These are phyloP conservation scores for Hypoxylon intermedium DNA, from an alignment of 495 filamentous ascomycete species.

Conservation along the genomic window DNA sequence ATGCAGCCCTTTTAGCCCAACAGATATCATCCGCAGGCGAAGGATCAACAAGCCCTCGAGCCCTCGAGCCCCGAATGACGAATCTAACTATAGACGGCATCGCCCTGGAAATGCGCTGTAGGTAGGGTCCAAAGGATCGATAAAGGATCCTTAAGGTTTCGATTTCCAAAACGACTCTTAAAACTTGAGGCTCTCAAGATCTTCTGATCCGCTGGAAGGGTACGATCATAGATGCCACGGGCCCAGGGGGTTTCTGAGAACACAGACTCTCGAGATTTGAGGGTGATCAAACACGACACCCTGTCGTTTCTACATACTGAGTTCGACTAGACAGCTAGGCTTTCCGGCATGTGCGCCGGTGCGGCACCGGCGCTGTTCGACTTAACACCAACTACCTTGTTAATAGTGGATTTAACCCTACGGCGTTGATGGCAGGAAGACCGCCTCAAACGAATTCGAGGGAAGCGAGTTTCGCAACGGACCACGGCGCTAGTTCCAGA, in stretches of 20 bases:
- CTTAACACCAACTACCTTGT: slow-evolving; percentile 13
- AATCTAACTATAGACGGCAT: slow-evolving; percentile 10
- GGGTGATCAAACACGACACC: slow-evolving; percentile 31
- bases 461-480: slow-evolving; percentile 38
- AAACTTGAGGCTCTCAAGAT: slow-evolving; percentile 36
- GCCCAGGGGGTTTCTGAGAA: slow-evolving; percentile 10
- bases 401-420: slow-evolving; percentile 17
- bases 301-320: slow-evolving; percentile 28
- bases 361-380: slow-evolving; percentile 5
- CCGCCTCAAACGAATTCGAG: slow-evolving; percentile 27
- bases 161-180: slow-evolving; percentile 36
- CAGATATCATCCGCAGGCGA: slow-evolving; percentile 28
- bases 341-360: slow-evolving; percentile 20
- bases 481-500: slow-evolving; percentile 12
- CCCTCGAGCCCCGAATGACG: slow-evolving; percentile 11
- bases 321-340: slow-evolving; percentile 12
- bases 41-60: slow-evolving; percentile 32
- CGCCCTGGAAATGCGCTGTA: slow-evolving; percentile 9
- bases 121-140: slow-evolving; percentile 23
- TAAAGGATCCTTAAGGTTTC: slow-evolving; percentile 28
- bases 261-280: slow-evolving; percentile 27
- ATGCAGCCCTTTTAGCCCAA: slow-evolving; percentile 30
- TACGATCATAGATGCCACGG: slow-evolving; percentile 31
- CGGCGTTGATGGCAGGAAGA: slow-evolving; percentile 16
- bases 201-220: slow-evolving; percentile 31